These are phyloP conservation scores for Quercus glauca DNA, from an alignment of 306 rosid species.

Conservation along the genomic window DNA sequence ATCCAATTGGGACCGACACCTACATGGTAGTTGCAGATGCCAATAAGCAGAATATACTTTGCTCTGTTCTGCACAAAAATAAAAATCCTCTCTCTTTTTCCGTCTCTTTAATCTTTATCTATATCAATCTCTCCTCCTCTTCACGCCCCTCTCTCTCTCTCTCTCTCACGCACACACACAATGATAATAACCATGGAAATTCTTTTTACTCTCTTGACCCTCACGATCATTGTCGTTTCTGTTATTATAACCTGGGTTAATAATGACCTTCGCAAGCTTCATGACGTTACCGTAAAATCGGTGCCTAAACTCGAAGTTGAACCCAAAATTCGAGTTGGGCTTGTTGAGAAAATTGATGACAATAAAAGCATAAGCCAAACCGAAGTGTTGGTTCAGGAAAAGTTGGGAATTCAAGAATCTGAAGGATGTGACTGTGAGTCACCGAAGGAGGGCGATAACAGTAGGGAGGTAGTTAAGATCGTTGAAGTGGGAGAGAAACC, in stretches of 20 bases:
- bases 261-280: no score
- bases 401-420: conserved; percentile 16
- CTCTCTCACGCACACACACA: background rate
- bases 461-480: conserved; percentile 12
- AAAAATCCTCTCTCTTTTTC: conserved; percentile 21
- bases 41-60: conserved; percentile 46
- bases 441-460: background rate
- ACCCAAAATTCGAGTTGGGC: conserved; percentile 27
- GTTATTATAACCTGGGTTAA: no score
- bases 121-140: background rate
- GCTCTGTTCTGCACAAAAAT: conserved; percentile 30
- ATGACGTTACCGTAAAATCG: background rate
- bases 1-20: conserved; percentile 41
- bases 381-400: background rate
- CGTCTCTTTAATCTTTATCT: conserved; percentile 12
- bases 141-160: background rate
- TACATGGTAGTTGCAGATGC: conserved; percentile 5
- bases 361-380: conserved; percentile 29
- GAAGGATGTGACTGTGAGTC: conserved; percentile 20
- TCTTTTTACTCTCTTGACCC: no score
- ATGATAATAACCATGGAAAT: no score
- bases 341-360: conserved; percentile 31
- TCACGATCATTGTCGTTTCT: no score
- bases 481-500: conserved; percentile 28
- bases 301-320: conserved; percentile 18